phyloP scores from a whole-genome alignment of 352 stramenopile species.

The Thraustotheca clavata region DNA sequence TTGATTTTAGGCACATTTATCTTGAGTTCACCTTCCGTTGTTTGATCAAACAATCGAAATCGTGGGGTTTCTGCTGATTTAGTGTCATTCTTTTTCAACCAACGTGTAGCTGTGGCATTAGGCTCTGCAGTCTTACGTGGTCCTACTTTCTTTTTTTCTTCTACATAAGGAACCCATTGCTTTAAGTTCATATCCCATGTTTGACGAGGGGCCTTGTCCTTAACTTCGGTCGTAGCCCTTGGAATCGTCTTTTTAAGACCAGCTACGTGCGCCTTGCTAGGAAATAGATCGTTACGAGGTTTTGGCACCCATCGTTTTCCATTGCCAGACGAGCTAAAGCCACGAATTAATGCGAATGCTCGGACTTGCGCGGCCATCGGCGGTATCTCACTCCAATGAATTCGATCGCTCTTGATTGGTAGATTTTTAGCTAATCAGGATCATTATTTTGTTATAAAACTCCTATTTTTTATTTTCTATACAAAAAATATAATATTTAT shows the following conservation, averaged over 20 bases:
- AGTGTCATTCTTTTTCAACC: neutral
- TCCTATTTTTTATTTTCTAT: neutral
- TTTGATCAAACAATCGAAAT: constrained; percentile 16
- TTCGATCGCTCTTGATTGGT: neutral
- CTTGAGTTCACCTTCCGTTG: neutral
- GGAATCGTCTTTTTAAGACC: neutral
- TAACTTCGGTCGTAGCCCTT: neutral
- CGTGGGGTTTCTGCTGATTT: neutral
- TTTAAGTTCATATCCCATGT: constrained; percentile 21
- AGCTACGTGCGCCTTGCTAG: neutral
- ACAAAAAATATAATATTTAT: neutral
- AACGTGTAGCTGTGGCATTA: neutral
- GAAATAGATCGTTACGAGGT: neutral
- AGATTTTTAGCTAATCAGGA: neutral
- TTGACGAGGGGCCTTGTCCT: neutral
- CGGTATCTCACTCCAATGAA: neutral
- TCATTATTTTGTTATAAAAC: neutral
- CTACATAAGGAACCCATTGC: constrained; percentile 10
- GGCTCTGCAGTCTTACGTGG: neutral
- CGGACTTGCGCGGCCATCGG: constrained; percentile 18
- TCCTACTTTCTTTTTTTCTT: neutral
- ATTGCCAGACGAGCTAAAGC: neutral
- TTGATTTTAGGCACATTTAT: neutral
- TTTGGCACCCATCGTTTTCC: neutral
- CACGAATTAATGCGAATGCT: neutral